A percentile compares a stretch with the other conserved stretches of the same genome.
These are phyloP conservation scores for Aspergillus persii DNA, from an alignment of 2,329 filamentous ascomycete species.

Conservation along the genomic window DNA sequence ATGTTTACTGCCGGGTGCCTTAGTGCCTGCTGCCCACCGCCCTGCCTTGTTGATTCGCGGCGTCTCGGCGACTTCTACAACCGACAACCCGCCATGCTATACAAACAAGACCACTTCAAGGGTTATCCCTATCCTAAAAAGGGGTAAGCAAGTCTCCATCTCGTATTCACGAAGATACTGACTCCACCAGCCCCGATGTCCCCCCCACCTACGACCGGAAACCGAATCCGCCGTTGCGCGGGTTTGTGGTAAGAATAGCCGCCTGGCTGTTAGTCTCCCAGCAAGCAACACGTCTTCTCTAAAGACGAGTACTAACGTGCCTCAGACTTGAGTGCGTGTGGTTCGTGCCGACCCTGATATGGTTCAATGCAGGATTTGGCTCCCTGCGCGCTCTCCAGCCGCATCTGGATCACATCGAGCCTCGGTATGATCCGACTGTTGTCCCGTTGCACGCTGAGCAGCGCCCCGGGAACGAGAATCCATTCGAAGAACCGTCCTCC, in stretches of 20 bases:
- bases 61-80: neutral
- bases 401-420: conserved; percentile 49
- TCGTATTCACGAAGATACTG: neutral
- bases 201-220: conserved; percentile 8
- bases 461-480: neutral
- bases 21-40: neutral
- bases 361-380: conserved; percentile 64
- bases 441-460: conserved; percentile 9
- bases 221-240: conserved; percentile 9
- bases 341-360: conserved; percentile 59
- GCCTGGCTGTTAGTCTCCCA: conserved; percentile 8
- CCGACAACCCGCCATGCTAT: neutral
- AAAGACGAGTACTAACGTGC: neutral
- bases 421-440: conserved; percentile 52
- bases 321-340: conserved; percentile 52
- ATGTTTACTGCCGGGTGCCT: neutral
- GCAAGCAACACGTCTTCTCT: neutral
- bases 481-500: neutral
- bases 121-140: neutral
- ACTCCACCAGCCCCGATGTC: conserved; percentile 1
- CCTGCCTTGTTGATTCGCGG: neutral
- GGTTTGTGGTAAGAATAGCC: conserved; percentile 1
- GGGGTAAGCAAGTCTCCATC: neutral
- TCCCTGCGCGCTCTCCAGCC: conserved; percentile 48
- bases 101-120: conserved; percentile 2